Conservation (phyloP, 345 rosid genomes). For the Orychophragmus violaceus region DNA sequence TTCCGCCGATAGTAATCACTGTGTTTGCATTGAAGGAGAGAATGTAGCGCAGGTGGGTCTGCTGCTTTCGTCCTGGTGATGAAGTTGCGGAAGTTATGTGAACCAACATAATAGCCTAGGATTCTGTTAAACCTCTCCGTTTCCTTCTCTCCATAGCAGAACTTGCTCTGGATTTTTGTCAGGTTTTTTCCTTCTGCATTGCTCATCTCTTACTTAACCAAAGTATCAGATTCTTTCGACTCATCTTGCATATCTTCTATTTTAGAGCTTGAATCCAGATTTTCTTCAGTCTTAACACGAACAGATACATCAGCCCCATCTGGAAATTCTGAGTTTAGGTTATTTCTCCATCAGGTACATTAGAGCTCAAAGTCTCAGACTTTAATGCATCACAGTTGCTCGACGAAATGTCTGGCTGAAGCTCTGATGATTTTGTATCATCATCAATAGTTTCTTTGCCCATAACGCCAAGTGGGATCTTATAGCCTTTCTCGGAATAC, state of each 20-base stretch:
- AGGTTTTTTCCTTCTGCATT: slow-evolving; percentile 22
- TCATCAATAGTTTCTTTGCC: slow-evolving; percentile 39
- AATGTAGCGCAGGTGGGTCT: slow-evolving; percentile 85
- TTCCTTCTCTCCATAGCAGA: slow-evolving; percentile 62
- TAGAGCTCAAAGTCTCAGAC: slow-evolving; percentile 19
- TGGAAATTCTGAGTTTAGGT: background rate
- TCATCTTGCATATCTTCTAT: slow-evolving; percentile 9
- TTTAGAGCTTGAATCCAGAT: slow-evolving; percentile 2
- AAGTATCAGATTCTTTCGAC: background rate
- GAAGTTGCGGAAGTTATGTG: slow-evolving; percentile 93
- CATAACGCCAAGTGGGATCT: slow-evolving; percentile 54
- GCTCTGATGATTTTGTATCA: slow-evolving; percentile 22
- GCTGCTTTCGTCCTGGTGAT: slow-evolving; percentile 84
- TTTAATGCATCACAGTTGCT: slow-evolving; percentile 28
- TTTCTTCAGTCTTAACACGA: background rate
- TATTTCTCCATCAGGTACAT: slow-evolving; percentile 10
- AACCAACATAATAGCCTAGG: slow-evolving; percentile 64
- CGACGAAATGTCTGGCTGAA: slow-evolving; percentile 34
- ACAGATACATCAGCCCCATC: slow-evolving; percentile 9
- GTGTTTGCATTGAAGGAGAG: slow-evolving; percentile 61
- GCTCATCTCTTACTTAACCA: slow-evolving; percentile 20
- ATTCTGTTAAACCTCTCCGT: slow-evolving; percentile 77
- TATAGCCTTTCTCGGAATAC: slow-evolving; percentile 81
- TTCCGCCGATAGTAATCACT: slow-evolving; percentile 52
- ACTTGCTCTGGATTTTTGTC: slow-evolving; percentile 26